These are phyloP conservation scores for Salvia sclarea DNA, from an alignment of 305 asterid species.

Conservation along the genomic window DNA sequence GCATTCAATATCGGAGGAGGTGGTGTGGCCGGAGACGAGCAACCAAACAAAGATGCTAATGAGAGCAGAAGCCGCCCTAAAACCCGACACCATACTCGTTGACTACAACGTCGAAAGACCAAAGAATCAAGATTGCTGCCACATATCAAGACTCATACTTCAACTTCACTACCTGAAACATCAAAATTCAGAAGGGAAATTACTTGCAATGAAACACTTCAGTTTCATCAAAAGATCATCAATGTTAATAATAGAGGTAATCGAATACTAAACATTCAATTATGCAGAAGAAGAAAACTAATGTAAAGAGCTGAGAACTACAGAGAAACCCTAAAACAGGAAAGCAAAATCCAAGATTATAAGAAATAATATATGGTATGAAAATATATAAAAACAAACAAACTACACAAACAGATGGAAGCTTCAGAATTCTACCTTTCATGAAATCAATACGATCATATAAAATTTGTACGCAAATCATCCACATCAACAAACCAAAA, in stretches of 20 bases:
- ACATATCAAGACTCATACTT: slow-evolving; percentile 24
- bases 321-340: slow-evolving; percentile 6
- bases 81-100: slow-evolving; percentile 17
- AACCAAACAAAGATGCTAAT: slow-evolving; percentile 31
- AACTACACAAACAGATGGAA: slow-evolving; percentile 8
- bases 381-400: not conserved
- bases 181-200: slow-evolving; percentile 3
- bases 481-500: not conserved
- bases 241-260: not conserved
- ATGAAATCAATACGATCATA: slow-evolving; percentile 9
- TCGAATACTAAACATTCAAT: not conserved
- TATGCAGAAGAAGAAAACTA: not conserved
- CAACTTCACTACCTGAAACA: slow-evolving; percentile 34
- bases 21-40: slow-evolving; percentile 34
- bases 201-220: slow-evolving; percentile 19
- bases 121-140: slow-evolving; percentile 24
- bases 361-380: not conserved
- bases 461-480: slow-evolving; percentile 6
- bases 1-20: slow-evolving; percentile 55
- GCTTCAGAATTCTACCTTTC: slow-evolving; percentile 6
- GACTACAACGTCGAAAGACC: slow-evolving; percentile 10
- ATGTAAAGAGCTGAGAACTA: not conserved
- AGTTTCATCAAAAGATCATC: not conserved
- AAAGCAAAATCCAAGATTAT: not conserved
- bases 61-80: slow-evolving; percentile 28